phyloP scores from a whole-genome alignment of 1,284 basidiomycete genomes.

The Malassezia slooffiae region DNA sequence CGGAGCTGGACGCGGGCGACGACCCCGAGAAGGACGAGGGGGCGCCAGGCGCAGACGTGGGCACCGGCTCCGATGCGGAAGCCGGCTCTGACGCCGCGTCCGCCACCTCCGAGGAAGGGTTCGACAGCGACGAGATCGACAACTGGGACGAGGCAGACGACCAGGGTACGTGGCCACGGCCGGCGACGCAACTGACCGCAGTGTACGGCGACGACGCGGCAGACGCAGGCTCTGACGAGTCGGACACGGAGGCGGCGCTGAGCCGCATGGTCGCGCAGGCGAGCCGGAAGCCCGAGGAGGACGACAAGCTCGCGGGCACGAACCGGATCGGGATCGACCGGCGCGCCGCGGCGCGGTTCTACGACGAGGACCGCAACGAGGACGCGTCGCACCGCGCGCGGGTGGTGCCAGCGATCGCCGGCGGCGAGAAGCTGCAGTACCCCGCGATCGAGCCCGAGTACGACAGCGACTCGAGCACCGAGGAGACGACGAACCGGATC shows the following conservation, averaged over 20 bases:
- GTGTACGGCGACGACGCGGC: slow-evolving; percentile 17
- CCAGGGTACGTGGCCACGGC: slow-evolving; percentile 16
- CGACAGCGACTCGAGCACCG: slow-evolving; percentile 90
- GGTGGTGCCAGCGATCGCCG: slow-evolving; percentile 66
- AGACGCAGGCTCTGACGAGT: slow-evolving; percentile 13
- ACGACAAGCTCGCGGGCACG: slow-evolving; percentile 20
- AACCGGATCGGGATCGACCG: slow-evolving; percentile 41
- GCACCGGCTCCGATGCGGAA: slow-evolving; percentile 19
- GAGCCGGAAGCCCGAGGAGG: slow-evolving; percentile 47
- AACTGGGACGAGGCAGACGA: slow-evolving; percentile 15
- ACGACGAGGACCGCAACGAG: slow-evolving; percentile 53
- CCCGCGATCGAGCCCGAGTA: slow-evolving; percentile 92
- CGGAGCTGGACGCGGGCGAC: slow-evolving; percentile 49
- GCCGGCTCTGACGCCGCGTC: slow-evolving; percentile 20
- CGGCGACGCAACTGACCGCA: slow-evolving; percentile 14
- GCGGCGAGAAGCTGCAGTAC: slow-evolving; percentile 72
- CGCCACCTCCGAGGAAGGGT: slow-evolving; percentile 47
- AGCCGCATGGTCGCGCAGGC: slow-evolving; percentile 39
- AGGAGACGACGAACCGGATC: slow-evolving; percentile 85
- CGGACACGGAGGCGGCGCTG: slow-evolving; percentile 34
- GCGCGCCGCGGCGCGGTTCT: slow-evolving; percentile 52
- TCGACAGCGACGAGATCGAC: slow-evolving; percentile 32
- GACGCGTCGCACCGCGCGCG: slow-evolving; percentile 46
- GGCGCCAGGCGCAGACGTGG: slow-evolving; percentile 45
- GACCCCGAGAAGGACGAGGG: slow-evolving; percentile 44